Conservation (phyloP, 176 grass and related monocot species). For the Aegilops umbellulata region DNA sequence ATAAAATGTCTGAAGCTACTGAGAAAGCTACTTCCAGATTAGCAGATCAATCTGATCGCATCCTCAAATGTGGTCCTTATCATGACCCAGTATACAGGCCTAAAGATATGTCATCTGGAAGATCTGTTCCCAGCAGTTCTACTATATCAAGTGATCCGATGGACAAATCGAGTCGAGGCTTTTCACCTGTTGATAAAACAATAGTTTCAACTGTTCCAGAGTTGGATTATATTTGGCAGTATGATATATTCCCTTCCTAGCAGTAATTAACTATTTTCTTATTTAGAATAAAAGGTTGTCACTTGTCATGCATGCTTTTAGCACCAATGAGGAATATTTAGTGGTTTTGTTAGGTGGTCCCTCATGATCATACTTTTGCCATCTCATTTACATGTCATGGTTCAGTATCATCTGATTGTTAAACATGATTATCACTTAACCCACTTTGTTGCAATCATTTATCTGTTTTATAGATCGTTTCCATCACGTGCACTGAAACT, state of each 20-base stretch:
- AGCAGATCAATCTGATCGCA: slow-evolving; percentile 35
- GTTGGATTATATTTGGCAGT: slow-evolving; percentile 84
- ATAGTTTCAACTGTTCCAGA: slow-evolving; percentile 63
- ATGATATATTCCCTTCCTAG: slow-evolving; percentile 39
- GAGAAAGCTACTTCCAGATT: slow-evolving; percentile 25
- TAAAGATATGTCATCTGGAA: slow-evolving; percentile 20
- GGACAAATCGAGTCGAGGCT: slow-evolving; percentile 33
- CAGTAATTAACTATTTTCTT: slow-evolving; percentile 22
- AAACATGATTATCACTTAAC: not conserved
- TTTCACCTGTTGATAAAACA: slow-evolving; percentile 37
- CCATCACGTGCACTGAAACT: not conserved
- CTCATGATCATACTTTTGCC: not conserved
- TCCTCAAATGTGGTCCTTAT: slow-evolving; percentile 31
- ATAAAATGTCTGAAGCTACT: slow-evolving; percentile 27
- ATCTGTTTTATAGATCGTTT: not conserved
- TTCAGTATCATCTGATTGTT: slow-evolving; percentile 19
- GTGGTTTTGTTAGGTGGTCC: slow-evolving; percentile 18
- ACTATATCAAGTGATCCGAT: slow-evolving; percentile 22
- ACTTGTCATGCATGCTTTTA: not conserved
- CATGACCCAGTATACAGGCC: slow-evolving; percentile 26
- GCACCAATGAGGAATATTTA: not conserved
- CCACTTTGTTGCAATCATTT: slow-evolving; percentile 5
- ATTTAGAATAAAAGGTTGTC: slow-evolving; percentile 6
- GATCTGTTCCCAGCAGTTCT: not conserved
- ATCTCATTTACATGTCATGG: slow-evolving; percentile 4